A percentile compares a stretch with the other conserved stretches of the same genome.
These are phyloP conservation scores for Jamesozyma spencerorum DNA, from an alignment of 805 yeast species.

Conservation along the genomic window DNA sequence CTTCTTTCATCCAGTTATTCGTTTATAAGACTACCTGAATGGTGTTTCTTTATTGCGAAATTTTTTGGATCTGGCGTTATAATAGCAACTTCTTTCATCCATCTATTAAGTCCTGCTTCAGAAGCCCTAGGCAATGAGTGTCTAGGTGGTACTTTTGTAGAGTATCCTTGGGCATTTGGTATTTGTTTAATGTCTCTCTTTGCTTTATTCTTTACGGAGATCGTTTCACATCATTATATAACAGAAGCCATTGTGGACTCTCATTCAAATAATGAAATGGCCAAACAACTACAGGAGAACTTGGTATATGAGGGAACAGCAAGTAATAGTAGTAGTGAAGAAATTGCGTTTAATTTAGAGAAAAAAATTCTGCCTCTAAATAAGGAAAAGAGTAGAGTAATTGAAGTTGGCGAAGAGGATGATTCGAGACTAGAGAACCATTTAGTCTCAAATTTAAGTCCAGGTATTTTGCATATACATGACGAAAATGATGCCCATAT, in stretches of 20 bases:
- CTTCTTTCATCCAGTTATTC: conserved; percentile 50
- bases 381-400: too few relatives aligned
- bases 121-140: conserved; percentile 47
- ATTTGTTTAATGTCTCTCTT: conserved; percentile 42
- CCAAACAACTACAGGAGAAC: too few relatives aligned
- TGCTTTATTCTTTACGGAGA: conserved; percentile 40
- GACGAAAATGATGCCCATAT: not conserved
- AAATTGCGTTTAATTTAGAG: not conserved
- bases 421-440: not conserved
- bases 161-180: conserved; percentile 50
- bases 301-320: too few relatives aligned
- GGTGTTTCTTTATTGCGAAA: conserved; percentile 60
- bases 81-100: conserved; percentile 73
- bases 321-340: conserved; percentile 1
- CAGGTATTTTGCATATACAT: too few relatives aligned
- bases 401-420: too few relatives aligned
- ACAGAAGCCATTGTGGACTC: conserved; percentile 25
- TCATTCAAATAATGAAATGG: conserved; percentile 1
- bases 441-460: not conserved
- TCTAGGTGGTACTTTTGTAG: conserved; percentile 50
- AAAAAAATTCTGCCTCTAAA: too few relatives aligned
- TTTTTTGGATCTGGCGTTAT: conserved; percentile 82
- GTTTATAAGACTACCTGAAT: conserved; percentile 46
- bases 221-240: conserved; percentile 38
- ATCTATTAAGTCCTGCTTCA: conserved; percentile 59